These are phyloP conservation scores for Tetrahymena borealis DNA, from an alignment of 73 alveolate genomes.

Conservation along the genomic window DNA sequence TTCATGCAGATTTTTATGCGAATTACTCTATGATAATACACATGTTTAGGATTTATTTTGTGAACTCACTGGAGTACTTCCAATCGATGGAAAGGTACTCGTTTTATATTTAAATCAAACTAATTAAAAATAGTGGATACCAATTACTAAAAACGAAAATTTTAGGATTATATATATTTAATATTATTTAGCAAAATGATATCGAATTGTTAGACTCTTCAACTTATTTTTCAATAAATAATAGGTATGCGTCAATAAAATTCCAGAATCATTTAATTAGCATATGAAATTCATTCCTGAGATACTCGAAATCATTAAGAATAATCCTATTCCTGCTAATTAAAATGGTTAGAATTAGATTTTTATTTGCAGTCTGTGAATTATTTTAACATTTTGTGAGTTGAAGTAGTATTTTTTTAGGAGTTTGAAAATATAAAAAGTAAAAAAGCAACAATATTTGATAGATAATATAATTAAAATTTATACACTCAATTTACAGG, in stretches of 20 bases:
- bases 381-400: neutral
- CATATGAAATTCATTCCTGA: slow-evolving; percentile 18
- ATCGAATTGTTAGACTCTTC: too few relatives aligned
- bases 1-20: slow-evolving; percentile 32
- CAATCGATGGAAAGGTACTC: slow-evolving; percentile 47
- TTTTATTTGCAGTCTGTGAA: neutral
- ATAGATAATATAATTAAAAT: neutral
- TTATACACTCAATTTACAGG: too few relatives aligned
- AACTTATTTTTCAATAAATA: too few relatives aligned
- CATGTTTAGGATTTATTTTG: slow-evolving; percentile 31
- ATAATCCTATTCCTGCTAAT: slow-evolving; percentile 26
- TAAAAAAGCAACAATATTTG: neutral
- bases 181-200: too few relatives aligned
- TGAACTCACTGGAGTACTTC: slow-evolving; percentile 22
- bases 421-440: neutral
- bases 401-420: neutral
- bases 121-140: too few relatives aligned
- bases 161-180: too few relatives aligned
- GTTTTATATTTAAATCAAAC: too few relatives aligned
- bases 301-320: slow-evolving; percentile 24
- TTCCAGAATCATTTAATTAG: slow-evolving; percentile 11
- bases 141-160: too few relatives aligned
- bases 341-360: neutral
- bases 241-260: slow-evolving; percentile 39
- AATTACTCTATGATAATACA: slow-evolving; percentile 28